phyloP scores from a whole-genome alignment of 2,329 filamentous ascomycete genomes.

The Penicillium digitatum region DNA sequence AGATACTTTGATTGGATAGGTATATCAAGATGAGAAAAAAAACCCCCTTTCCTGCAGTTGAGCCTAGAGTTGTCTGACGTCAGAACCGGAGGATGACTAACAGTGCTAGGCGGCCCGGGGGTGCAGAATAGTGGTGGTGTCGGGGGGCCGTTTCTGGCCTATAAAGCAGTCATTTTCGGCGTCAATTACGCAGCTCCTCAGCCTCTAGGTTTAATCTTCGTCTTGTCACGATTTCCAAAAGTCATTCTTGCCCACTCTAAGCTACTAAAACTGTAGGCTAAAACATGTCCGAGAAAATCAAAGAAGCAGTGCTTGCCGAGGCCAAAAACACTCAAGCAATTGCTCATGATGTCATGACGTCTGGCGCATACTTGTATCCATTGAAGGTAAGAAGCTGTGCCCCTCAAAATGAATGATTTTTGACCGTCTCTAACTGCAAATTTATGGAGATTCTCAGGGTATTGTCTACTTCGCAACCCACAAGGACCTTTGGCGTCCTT shows the following conservation, averaged over 20 bases:
- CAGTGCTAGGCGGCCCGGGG: too few species aligned
- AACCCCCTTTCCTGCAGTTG: too few species aligned
- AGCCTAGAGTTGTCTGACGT: too few species aligned
- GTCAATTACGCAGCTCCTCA: too few species aligned
- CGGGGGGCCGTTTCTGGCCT: too few species aligned
- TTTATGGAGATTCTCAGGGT: conserved; percentile 44
- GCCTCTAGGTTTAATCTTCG: not conserved
- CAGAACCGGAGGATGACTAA: too few species aligned
- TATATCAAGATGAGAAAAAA: too few species aligned
- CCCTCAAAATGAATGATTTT: too few species aligned
- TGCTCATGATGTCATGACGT: conserved; percentile 66
- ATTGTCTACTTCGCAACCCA: conserved; percentile 59
- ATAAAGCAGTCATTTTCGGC: too few species aligned
- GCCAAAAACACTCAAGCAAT: conserved; percentile 62
- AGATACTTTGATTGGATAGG: too few species aligned
- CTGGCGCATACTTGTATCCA: conserved; percentile 80
- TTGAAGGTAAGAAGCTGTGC: conserved; percentile 54
- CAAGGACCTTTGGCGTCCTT: conserved; percentile 56
- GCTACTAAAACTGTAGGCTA: not conserved
- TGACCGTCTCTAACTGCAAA: not conserved
- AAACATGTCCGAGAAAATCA: conserved; percentile 50
- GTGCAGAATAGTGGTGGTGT: too few species aligned
- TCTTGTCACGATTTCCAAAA: not conserved
- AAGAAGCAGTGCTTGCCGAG: conserved; percentile 63
- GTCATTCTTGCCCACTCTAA: not conserved